phyloP scores from a whole-genome alignment of 352 stramenopile species.

The Phytophthora multivora region DNA sequence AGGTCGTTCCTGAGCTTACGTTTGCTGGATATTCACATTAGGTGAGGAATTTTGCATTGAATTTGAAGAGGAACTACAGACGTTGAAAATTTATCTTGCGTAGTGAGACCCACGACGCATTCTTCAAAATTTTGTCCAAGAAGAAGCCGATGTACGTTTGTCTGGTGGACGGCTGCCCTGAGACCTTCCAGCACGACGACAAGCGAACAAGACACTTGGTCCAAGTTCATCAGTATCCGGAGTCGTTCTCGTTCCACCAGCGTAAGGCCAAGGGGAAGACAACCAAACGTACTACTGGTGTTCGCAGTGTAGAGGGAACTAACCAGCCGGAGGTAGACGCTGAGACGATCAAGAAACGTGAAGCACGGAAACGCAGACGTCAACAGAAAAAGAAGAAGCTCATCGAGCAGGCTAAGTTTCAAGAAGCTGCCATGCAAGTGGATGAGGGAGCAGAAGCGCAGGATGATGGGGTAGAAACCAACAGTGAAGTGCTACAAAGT shows the following conservation, averaged over 20 bases:
- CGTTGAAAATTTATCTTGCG: background rate
- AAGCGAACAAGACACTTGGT: constrained; percentile 55
- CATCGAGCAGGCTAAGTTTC: constrained; percentile 1
- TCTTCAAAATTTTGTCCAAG: constrained; percentile 66
- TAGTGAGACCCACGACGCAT: constrained; percentile 69
- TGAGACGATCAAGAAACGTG: constrained; percentile 33
- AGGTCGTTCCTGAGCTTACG: constrained; percentile 55
- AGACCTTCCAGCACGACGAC: constrained; percentile 53
- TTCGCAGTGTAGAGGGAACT: background rate
- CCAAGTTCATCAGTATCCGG: constrained; percentile 48
- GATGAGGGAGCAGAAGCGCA: constrained; percentile 8
- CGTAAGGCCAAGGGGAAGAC: constrained; percentile 8
- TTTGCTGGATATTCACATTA: constrained; percentile 61
- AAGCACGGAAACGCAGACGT: constrained; percentile 36
- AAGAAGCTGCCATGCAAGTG: constrained; percentile 29
- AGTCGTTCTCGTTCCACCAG: constrained; percentile 48
- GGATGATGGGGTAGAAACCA: background rate
- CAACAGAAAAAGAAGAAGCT: constrained; percentile 38
- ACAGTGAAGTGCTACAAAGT: background rate
- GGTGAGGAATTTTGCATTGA: constrained; percentile 4
- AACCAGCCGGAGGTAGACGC: constrained; percentile 12
- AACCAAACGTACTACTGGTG: background rate
- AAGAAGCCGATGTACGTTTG: constrained; percentile 66
- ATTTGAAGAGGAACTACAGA: background rate
- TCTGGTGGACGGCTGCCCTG: constrained; percentile 53